Conservation (phyloP, 345 rosid species). For the Populus tremula region DNA sequence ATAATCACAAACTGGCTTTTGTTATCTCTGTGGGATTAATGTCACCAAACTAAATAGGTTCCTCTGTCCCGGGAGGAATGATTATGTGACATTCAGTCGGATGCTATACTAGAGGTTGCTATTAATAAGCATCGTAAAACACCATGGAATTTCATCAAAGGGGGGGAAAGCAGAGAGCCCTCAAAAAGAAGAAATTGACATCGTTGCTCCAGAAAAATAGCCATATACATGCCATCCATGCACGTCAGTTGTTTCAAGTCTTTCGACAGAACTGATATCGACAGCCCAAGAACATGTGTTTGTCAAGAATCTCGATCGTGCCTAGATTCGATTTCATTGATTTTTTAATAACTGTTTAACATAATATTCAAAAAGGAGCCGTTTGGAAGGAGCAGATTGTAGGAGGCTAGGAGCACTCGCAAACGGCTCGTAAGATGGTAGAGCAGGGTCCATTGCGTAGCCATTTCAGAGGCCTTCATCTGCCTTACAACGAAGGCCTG, state of each 20-base stretch:
- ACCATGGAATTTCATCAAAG: background rate
- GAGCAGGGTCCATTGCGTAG: constrained; percentile 90
- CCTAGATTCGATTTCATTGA: constrained; percentile 9
- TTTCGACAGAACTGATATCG: too few relatives aligned
- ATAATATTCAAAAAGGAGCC: constrained; percentile 82
- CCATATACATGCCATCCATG: background rate
- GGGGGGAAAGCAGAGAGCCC: background rate
- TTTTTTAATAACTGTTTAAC: constrained; percentile 1
- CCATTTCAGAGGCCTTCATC: constrained; percentile 98
- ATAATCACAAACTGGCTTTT: background rate
- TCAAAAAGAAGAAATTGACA: background rate
- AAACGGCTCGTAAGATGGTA: constrained; percentile 91
- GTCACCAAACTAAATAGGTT: too few relatives aligned
- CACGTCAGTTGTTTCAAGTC: background rate
- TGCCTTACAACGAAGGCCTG: constrained; percentile 91
- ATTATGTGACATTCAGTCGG: background rate
- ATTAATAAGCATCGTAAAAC: background rate
- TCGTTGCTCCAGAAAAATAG: background rate
- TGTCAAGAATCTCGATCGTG: background rate
- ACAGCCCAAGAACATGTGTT: background rate
- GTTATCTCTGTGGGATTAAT: background rate
- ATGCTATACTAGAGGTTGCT: background rate
- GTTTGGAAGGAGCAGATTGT: constrained; percentile 86
- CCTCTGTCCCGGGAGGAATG: background rate
- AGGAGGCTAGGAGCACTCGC: constrained; percentile 79